Evolutionary conservation across 352 stramenopile species (phyloP).

Genomic region (Plasmopara viticola): DNA sequence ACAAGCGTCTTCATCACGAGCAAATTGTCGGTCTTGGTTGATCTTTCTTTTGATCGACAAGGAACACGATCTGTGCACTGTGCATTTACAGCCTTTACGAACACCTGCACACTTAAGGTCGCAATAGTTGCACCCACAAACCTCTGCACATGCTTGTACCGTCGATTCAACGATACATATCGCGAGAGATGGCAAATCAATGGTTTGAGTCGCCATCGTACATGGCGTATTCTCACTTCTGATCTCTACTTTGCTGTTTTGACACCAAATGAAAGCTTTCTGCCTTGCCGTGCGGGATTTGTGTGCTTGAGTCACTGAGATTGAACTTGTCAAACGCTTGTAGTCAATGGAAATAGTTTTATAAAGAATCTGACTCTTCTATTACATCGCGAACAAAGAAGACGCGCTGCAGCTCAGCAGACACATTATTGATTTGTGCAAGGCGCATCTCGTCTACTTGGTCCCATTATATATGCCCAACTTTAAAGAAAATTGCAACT

Average conservation of each 20-base stretch:
- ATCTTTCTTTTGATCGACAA: slow-evolving; percentile 13
- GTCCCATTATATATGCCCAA: too few species aligned
- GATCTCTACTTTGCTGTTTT: slow-evolving; percentile 1
- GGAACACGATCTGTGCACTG: slow-evolving; percentile 8
- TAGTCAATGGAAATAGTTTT: background rate
- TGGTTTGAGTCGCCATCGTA: slow-evolving; percentile 7
- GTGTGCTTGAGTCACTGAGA: slow-evolving; percentile 6
- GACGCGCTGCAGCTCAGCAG: background rate
- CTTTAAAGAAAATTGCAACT: too few species aligned
- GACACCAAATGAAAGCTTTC: slow-evolving; percentile 13
- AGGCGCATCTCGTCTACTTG: too few species aligned
- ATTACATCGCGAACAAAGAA: background rate
- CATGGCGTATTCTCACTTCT: slow-evolving; percentile 4
- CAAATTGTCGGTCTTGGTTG: slow-evolving; percentile 10
- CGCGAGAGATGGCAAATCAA: slow-evolving; percentile 5
- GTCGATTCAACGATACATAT: slow-evolving; percentile 6
- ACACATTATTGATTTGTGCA: too few species aligned
- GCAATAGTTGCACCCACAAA: background rate
- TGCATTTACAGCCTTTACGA: slow-evolving; percentile 12
- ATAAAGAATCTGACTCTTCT: too few species aligned
- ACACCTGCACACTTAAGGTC: background rate
- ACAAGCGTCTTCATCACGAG: too few species aligned
- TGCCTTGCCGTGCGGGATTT: slow-evolving; percentile 1
- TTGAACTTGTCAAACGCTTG: slow-evolving; percentile 2
- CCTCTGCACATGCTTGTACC: background rate